phyloP scores from a whole-genome alignment of 306 rosid genomes.

The Vigna mungo region DNA sequence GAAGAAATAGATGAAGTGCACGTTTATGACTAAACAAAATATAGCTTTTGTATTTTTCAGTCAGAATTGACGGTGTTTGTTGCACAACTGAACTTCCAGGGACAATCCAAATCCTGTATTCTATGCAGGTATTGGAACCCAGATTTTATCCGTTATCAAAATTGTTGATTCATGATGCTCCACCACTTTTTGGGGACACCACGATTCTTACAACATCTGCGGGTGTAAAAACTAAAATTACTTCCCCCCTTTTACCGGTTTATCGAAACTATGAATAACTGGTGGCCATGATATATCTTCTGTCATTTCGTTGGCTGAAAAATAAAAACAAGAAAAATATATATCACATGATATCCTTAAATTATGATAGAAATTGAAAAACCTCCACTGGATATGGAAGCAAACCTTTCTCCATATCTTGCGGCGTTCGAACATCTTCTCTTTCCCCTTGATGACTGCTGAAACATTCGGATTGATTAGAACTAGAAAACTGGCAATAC shows the following conservation, averaged over 20 bases:
- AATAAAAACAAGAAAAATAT: conserved; percentile 45
- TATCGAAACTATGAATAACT: conserved; percentile 36
- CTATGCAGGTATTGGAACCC: conserved; percentile 1
- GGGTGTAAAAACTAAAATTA: background rate
- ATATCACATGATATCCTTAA: conserved; percentile 18
- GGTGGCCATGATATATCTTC: conserved; percentile 38
- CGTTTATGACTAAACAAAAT: background rate
- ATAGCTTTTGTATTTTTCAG: background rate
- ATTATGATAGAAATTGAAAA: conserved; percentile 40
- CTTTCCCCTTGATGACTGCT: conserved; percentile 40
- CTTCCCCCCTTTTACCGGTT: conserved; percentile 27
- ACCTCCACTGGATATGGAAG: conserved; percentile 45
- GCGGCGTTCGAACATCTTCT: conserved; percentile 34
- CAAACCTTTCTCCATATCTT: conserved; percentile 64
- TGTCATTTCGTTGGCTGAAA: conserved; percentile 50
- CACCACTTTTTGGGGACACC: background rate
- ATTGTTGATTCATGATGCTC: background rate
- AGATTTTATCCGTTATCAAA: conserved; percentile 22
- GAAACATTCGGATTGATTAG: conserved; percentile 45
- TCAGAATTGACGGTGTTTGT: background rate
- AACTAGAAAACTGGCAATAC: conserved; percentile 62
- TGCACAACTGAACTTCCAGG: background rate
- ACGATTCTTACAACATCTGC: conserved; percentile 14
- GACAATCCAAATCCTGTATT: conserved; percentile 29
- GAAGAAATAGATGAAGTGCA: background rate